Evolutionary conservation across 1,284 basidiomycete genomes (phyloP).

Genomic region (Heterobasidion annosum): DNA sequence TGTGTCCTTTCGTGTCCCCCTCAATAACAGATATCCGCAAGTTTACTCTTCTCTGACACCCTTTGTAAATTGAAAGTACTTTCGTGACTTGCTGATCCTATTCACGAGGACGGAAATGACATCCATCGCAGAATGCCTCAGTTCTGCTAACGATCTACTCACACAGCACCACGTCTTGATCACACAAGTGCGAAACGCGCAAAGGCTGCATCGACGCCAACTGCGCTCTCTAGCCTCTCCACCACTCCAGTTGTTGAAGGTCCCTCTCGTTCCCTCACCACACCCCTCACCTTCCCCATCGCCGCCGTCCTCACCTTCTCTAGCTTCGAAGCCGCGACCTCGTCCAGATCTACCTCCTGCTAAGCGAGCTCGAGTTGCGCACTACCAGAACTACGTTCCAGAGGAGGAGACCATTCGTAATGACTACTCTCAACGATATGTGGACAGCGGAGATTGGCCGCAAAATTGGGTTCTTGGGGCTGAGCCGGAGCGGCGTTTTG

Average conservation of each 20-base stretch:
- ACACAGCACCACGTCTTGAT: constrained; percentile 36
- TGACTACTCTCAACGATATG: constrained; percentile 89
- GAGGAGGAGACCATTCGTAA: constrained; percentile 94
- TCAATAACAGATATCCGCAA: no score
- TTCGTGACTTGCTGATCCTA: background rate
- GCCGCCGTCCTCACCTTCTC: constrained; percentile 36
- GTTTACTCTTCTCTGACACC: background rate
- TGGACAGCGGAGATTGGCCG: constrained; percentile 84
- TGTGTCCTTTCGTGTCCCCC: no score
- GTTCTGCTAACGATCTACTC: constrained; percentile 42
- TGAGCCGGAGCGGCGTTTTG: constrained; percentile 78
- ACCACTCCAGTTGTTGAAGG: constrained; percentile 28
- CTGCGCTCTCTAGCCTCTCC: constrained; percentile 28
- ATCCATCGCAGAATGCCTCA: constrained; percentile 26
- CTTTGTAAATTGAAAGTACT: background rate
- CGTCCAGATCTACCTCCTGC: constrained; percentile 56
- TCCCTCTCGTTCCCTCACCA: constrained; percentile 40
- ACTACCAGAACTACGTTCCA: constrained; percentile 73
- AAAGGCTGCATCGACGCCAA: constrained; percentile 30
- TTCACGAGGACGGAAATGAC: background rate
- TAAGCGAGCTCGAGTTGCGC: constrained; percentile 58
- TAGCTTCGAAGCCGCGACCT: constrained; percentile 25
- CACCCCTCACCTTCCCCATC: constrained; percentile 32
- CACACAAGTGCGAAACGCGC: constrained; percentile 28
- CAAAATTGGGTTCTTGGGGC: constrained; percentile 88